Evolutionary conservation across 2,329 filamentous ascomycete genomes (phyloP).

Genomic region (Fusarium falciforme): DNA sequence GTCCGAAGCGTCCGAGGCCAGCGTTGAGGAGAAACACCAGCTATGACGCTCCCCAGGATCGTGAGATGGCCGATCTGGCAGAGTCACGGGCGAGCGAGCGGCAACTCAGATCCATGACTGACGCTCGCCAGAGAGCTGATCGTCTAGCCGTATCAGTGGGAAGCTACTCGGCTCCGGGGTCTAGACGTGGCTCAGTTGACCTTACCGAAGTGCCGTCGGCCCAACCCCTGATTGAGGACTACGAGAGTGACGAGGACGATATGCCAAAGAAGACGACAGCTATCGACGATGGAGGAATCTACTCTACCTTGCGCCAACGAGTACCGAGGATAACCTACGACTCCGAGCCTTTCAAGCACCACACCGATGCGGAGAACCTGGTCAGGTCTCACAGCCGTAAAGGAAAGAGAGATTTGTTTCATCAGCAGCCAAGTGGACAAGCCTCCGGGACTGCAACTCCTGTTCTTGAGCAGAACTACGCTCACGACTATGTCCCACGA

Average conservation of each 20-base stretch:
- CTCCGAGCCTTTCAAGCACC: slow-evolving; percentile 36
- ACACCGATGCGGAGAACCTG: slow-evolving; percentile 50
- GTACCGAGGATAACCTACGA: slow-evolving; percentile 25
- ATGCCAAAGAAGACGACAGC: slow-evolving; percentile 32
- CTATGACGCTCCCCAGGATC: slow-evolving; percentile 55
- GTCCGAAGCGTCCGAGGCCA: slow-evolving; percentile 48
- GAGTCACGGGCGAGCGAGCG: slow-evolving; percentile 52
- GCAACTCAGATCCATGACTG: slow-evolving; percentile 53
- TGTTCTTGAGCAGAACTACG: slow-evolving; percentile 61
- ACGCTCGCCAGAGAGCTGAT: slow-evolving; percentile 54
- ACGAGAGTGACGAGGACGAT: slow-evolving; percentile 40
- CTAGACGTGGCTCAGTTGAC: slow-evolving; percentile 51
- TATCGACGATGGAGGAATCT: slow-evolving; percentile 22
- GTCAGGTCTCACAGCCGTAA: slow-evolving; percentile 49
- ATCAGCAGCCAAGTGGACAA: slow-evolving; percentile 38
- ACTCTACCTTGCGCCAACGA: slow-evolving; percentile 41
- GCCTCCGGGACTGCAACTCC: slow-evolving; percentile 54
- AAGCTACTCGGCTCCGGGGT: slow-evolving; percentile 52
- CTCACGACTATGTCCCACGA: slow-evolving; percentile 69
- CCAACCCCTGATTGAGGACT: slow-evolving; percentile 47
- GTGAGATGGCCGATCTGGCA: slow-evolving; percentile 54
- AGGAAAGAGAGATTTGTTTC: slow-evolving; percentile 48
- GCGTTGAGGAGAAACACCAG: slow-evolving; percentile 57
- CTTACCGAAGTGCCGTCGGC: slow-evolving; percentile 45
- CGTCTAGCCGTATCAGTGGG: slow-evolving; percentile 54